Base-by-base conservation (phyloP, 176 grass and related monocot genomes). In the Oryza officinalis region DNA sequence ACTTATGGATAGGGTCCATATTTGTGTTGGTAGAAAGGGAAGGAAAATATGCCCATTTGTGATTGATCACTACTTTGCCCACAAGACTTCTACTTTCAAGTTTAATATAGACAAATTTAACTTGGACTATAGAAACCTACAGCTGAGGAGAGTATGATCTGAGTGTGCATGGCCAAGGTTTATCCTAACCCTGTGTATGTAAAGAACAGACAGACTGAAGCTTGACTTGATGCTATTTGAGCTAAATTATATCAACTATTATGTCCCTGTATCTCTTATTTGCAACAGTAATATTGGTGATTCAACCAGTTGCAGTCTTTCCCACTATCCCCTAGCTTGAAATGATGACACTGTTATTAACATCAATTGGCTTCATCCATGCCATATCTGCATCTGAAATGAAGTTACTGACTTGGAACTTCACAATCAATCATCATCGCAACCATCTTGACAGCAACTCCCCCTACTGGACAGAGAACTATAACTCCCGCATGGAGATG, bases 141-240 rank as follows among this genome's bases (percentile, higher is more conserved):
- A 72, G 32, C 23, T 28, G 78, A 30, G 65, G 77, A 50, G 70
- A 74, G 40, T 77, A n/a, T 69, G 72, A 80, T 49, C 75, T 75
- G 46, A 67, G 61, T n/a, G 27, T 38, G 14, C 59, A 67, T 17
- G 32, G 22, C 67, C 71, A 44, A 32, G 54, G 69, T 67, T 69
- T 50, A 65, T 14, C 40, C 20, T 54, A 71, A 81, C 17, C 18
- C 71, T 81, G 52, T 27, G 80, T 88, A 18, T 7, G 2, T 40
- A 52, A 30, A 4, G 50, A 27, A 44, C 14, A 72, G 22, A 72
- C 27, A 32, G 31, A 33, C 49, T 41, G 68, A 83, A 74, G 37
- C 40, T 49, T 90, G 27, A 47, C 31, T 64, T 75, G 18, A 50
- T 67, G 69, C 60, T 37, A 46, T 90, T 90, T 79, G 38, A 79